These are phyloP conservation scores for Penicillium atrosanguineum DNA, from an alignment of 495 filamentous ascomycete species.

Conservation along the genomic window DNA sequence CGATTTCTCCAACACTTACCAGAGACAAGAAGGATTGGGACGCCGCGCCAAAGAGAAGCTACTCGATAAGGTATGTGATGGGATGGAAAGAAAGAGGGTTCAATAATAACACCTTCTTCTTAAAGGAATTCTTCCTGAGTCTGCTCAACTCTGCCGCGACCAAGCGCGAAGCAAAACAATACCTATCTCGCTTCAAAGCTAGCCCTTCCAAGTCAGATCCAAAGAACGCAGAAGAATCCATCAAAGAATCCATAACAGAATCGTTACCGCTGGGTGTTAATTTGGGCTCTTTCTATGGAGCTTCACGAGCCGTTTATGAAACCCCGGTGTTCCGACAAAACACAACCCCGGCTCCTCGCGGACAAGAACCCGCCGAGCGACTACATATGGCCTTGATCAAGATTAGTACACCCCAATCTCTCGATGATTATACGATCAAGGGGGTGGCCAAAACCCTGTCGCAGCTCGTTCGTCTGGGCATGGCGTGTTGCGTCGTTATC, in stretches of 20 bases:
- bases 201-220: conserved; percentile 23
- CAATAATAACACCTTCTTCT: neutral
- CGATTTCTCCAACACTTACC: conserved; percentile 36
- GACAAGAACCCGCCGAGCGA: conserved; percentile 34
- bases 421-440: conserved; percentile 63
- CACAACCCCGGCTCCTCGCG: conserved; percentile 33
- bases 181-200: conserved; percentile 74
- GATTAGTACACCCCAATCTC: conserved; percentile 65
- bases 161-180: conserved; percentile 85
- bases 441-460: conserved; percentile 81
- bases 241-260: conserved; percentile 18
- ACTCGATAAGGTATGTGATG: conserved; percentile 37
- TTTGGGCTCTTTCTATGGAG: conserved; percentile 59
- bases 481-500: conserved; percentile 77
- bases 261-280: conserved; percentile 51
- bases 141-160: conserved; percentile 81
- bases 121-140: conserved; percentile 77
- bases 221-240: conserved; percentile 14
- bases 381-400: conserved; percentile 87
- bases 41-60: conserved; percentile 49
- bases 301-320: conserved; percentile 57
- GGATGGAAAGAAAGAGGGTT: neutral
- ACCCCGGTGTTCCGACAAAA: conserved; percentile 61
- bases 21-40: conserved; percentile 36
- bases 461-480: conserved; percentile 76